These are phyloP conservation scores for Cryptomeria japonica DNA, from an alignment of 75 land plant species.

Conservation along the genomic window DNA sequence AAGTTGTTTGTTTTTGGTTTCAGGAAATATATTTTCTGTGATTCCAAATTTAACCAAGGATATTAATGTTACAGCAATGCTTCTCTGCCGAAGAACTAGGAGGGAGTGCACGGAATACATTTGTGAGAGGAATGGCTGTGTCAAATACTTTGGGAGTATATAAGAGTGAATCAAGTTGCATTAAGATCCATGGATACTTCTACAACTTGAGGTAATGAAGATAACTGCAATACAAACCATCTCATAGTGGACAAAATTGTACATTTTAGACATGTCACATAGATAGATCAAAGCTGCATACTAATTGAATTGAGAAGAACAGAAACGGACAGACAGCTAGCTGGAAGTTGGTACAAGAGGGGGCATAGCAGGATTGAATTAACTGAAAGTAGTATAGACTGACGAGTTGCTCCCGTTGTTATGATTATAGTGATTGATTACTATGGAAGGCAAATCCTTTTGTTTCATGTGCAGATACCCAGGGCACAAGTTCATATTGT, in stretches of 20 bases:
- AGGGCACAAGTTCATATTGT: neutral
- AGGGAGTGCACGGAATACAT: neutral
- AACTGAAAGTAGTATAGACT: neutral
- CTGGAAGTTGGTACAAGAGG: neutral
- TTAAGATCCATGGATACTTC: neutral
- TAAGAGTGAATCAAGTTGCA: neutral
- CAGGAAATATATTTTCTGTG: neutral
- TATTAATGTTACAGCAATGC: neutral
- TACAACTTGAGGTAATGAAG: neutral
- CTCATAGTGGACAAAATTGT: neutral
- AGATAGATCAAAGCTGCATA: neutral
- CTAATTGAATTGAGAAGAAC: neutral
- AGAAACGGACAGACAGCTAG: neutral
- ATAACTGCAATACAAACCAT: neutral
- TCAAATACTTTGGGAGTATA: neutral
- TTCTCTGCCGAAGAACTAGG: neutral
- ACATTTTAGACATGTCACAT: neutral
- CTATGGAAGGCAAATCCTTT: neutral
- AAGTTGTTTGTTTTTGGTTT: neutral
- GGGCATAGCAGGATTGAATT: neutral
- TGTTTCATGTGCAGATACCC: neutral
- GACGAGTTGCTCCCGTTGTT: neutral
- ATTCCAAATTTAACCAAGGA: neutral
- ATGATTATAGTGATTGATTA: neutral
- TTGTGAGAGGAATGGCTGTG: neutral